phyloP scores from a whole-genome alignment of 345 rosid genomes.

The Combretum micranthum region DNA sequence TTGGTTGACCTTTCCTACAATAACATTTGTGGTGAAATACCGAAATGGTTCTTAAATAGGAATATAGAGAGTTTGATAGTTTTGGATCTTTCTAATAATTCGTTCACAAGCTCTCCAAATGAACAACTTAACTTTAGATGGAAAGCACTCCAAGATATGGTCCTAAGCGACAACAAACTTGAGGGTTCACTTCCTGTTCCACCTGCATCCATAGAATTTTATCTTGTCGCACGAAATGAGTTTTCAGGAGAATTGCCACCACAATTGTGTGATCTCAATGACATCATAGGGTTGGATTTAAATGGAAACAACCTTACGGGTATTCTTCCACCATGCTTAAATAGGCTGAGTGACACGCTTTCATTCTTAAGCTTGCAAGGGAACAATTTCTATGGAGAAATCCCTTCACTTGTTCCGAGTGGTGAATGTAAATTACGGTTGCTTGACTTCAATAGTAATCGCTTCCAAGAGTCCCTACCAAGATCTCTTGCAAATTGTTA shows the following conservation, averaged over 20 bases:
- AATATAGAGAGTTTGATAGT: not conserved
- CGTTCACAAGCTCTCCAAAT: constrained; percentile 3
- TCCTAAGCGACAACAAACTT: constrained; percentile 7
- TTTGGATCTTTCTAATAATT: constrained; percentile 8
- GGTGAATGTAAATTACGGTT: not conserved
- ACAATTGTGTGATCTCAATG: not conserved
- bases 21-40: constrained; percentile 6
- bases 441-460: not conserved
- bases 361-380: not conserved
- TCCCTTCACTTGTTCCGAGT: not conserved
- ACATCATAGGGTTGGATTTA: constrained; percentile 2
- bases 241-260: constrained; percentile 5
- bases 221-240: constrained; percentile 2
- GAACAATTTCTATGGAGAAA: not conserved
- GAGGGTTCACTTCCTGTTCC: constrained; percentile 10
- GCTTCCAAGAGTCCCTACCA: too few relatives aligned
- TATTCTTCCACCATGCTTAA: constrained; percentile 3
- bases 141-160: not conserved
- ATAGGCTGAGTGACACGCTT: not conserved
- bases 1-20: constrained; percentile 7
- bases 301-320: constrained; percentile 1
- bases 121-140: not conserved
- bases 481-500: too few relatives aligned
- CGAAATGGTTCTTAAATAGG: constrained; percentile 1
- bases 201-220: not conserved